Conservation (phyloP, 768 basidiomycete species). For the Neoboletus brunneissimus region DNA sequence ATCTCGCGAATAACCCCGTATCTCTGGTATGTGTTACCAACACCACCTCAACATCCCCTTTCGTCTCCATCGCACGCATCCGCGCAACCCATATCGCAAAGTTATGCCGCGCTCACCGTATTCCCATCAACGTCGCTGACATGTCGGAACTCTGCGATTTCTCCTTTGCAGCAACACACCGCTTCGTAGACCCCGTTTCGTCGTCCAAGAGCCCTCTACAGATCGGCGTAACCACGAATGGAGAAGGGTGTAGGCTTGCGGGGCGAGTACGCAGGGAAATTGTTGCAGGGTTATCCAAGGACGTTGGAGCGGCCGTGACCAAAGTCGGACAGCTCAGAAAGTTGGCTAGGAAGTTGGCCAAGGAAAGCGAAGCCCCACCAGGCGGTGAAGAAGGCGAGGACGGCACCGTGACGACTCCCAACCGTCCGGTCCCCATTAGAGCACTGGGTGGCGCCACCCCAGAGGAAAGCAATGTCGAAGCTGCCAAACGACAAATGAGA, state of each 20-base stretch:
- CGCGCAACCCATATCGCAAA: constrained; percentile 60
- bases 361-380: constrained; percentile 8
- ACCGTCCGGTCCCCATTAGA: constrained; percentile 60
- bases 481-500: constrained; percentile 67
- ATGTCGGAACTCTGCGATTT: constrained; percentile 86
- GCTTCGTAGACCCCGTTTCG: constrained; percentile 57
- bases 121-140: constrained; percentile 87
- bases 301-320: constrained; percentile 70
- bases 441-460: neutral
- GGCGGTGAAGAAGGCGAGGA: constrained; percentile 55
- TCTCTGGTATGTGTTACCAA: constrained; percentile 79
- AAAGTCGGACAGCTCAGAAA: constrained; percentile 69
- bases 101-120: constrained; percentile 52
- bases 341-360: constrained; percentile 41
- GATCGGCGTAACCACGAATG: constrained; percentile 87
- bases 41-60: constrained; percentile 54
- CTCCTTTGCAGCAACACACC: constrained; percentile 81
- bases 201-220: constrained; percentile 55
- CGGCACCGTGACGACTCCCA: constrained; percentile 54
- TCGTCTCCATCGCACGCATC: constrained; percentile 18
- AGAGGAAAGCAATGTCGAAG: constrained; percentile 43
- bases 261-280: constrained; percentile 81
- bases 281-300: constrained; percentile 66
- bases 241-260: constrained; percentile 83
- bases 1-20: constrained; percentile 37